Base-by-base conservation (phyloP, 345 rosid genomes). In the Citrus inodora region DNA sequence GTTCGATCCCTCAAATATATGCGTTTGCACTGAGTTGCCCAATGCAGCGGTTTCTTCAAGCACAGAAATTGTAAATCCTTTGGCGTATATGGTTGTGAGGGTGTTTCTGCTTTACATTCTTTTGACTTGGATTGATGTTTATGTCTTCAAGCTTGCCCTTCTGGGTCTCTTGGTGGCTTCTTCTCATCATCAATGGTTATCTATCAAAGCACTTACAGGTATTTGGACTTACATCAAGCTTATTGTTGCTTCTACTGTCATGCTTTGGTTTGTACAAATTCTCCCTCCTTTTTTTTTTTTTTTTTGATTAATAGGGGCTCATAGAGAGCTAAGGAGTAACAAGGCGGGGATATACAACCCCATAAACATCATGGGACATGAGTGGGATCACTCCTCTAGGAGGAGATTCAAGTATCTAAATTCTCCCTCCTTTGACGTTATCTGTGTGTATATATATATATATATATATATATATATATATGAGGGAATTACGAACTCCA, bases 51-150 rank as follows among this genome's bases (percentile, higher is more conserved):
- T 93, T 93, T 81, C 93, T 95, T 30, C 99, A 93, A 74, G 99
- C 98, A 32, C 97, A 92, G 88, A 95, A 95, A 86, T 88, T 93
- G 98, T 95, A 1, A 93, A 95, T 79, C 99, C 99, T 16, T 77
- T 91, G 77, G 98, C 98, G 2, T 88, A 82, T 53, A 95, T 92
- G 90, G 80, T 94, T 1, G 81, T 91, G 38, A 93, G 88, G 14
- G 96, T 93, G 2, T 86, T 91, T 81, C 72, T 93, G 59, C 0
- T 93, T 6, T 98, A 93, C 86, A 73, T 87, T 64, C 82, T 89
- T 53, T 88, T 89, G 55, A 76, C 92, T 0, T 92, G 97, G 93
- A 40, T 93, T 3, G 96, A 67, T 5, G 85, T 88, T 35, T 67
- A 83, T 33, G 91, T 90, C 7, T 67, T 90, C 67, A 74, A 82